Base-by-base conservation (phyloP, 257 asterid species). In the Haberlea rhodopensis region DNA sequence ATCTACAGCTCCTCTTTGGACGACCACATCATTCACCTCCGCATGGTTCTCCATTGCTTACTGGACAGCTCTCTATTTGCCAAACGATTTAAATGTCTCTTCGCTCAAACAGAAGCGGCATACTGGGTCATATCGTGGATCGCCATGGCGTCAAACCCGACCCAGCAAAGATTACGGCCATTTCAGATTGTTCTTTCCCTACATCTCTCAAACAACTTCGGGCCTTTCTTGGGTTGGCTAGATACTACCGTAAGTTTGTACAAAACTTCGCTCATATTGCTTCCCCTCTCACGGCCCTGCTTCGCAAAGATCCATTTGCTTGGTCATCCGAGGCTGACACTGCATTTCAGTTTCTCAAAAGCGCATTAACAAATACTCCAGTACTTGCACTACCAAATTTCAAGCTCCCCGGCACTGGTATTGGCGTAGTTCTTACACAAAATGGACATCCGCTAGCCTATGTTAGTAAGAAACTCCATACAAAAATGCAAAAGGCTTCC, bases 181-280 rank as follows among this genome's bases (percentile, higher is more conserved):
- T 63, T 4, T 8, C n/a, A n/a, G n/a, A n/a, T 3, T 8, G 25
- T 1, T 48, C 58, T 25, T 57, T 46, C 6, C 3, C 18, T 0
- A 46, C 48, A 15, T 18, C 5, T n/a, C 2, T 11, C 4, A 43
- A 15, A 20, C 13, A 24, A 9, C 54, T 60, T 7, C 65, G 52
- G 57, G n/a, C n/a, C n/a, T 45, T 62, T 11, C 53, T 43, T 13
- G 67, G 67, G 3, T 25, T 62, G 0, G 29, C 68, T 0, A 20
- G 68, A 5, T 63, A 63, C 5, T 63, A 63, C 4, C n/a, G 45
- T 16, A 9, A 19, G 1, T 63, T 63, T 9, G 29, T 63, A 0
- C 3, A 23, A 1, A n/a, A 28, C 21, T 62, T 37, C 23, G 57
- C 56, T 3, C 0, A 26, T 2, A 62, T 62, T 19, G 56, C 43